These are phyloP conservation scores for Phaffomyces antillensis DNA, from an alignment of 805 yeast genomes.

Conservation along the genomic window DNA sequence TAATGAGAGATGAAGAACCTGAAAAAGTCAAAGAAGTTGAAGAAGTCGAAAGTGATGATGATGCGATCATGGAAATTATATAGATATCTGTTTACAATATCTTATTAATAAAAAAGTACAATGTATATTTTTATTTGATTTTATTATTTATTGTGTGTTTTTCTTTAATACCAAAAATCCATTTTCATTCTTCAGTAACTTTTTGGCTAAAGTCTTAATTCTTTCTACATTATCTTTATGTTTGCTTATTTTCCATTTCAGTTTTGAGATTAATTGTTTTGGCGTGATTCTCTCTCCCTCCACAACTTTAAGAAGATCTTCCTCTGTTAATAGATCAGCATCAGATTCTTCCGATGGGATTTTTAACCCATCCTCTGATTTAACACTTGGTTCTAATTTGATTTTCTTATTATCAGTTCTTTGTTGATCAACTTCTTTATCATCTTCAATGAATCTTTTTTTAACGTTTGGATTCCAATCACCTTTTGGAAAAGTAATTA, in stretches of 20 bases:
- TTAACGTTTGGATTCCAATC: slow-evolving; percentile 72
- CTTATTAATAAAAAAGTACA: neutral
- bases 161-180: slow-evolving; percentile 22
- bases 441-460: slow-evolving; percentile 26
- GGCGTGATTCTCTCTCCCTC: slow-evolving; percentile 39
- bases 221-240: slow-evolving; percentile 59
- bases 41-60: slow-evolving; percentile 29
- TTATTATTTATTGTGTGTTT: neutral
- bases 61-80: slow-evolving; percentile 31
- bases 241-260: slow-evolving; percentile 54
- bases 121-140: neutral
- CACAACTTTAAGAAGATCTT: slow-evolving; percentile 63
- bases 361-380: neutral
- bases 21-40: slow-evolving; percentile 33
- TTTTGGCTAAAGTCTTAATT: slow-evolving; percentile 51
- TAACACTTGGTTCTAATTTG: slow-evolving; percentile 25
- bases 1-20: slow-evolving; percentile 83
- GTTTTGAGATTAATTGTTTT: slow-evolving; percentile 52
- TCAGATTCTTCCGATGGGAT: slow-evolving; percentile 1
- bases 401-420: slow-evolving; percentile 26
- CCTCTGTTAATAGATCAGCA: slow-evolving; percentile 46
- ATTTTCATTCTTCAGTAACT: slow-evolving; percentile 43
- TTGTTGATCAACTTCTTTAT: slow-evolving; percentile 6
- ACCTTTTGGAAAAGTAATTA: slow-evolving; percentile 66
- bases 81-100: slow-evolving; percentile 7